phyloP scores from a whole-genome alignment of 2,329 filamentous ascomycete species.

The Pseudogymnoascus sp. region DNA sequence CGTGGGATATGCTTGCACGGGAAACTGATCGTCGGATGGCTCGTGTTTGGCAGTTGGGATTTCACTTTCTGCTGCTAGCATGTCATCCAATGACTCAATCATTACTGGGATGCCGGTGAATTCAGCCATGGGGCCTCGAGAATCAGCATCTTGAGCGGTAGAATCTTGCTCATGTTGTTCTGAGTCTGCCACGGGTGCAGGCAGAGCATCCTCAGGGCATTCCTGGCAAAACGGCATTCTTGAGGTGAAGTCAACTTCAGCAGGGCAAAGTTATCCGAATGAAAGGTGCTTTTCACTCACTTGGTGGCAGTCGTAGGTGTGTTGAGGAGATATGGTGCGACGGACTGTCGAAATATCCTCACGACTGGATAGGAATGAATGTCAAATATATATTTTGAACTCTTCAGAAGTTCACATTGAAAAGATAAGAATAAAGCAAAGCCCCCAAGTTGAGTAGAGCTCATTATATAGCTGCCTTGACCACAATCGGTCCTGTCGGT shows the following conservation, averaged over 20 bases:
- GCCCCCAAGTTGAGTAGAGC: background rate
- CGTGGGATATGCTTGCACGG: background rate
- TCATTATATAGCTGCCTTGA: constrained; percentile 1
- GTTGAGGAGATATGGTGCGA: no score
- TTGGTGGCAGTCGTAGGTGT: background rate
- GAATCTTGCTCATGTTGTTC: background rate
- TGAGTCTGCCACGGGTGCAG: background rate
- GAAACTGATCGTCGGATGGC: background rate
- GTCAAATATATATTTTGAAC: background rate
- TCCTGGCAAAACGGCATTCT: background rate
- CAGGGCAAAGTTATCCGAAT: background rate
- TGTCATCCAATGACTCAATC: background rate
- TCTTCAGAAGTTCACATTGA: background rate
- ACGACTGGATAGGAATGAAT: background rate
- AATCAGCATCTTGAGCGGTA: background rate
- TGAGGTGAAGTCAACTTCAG: background rate
- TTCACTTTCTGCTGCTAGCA: background rate
- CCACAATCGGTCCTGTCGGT: background rate
- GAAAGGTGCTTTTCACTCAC: background rate
- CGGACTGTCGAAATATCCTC: background rate
- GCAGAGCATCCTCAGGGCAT: background rate
- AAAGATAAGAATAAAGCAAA: background rate
- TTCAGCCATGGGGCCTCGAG: background rate
- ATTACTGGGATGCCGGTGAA: background rate
- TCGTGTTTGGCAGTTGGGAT: background rate